Conservation (phyloP, 148 eudicot species). For the Heliamphora exappendiculata region DNA sequence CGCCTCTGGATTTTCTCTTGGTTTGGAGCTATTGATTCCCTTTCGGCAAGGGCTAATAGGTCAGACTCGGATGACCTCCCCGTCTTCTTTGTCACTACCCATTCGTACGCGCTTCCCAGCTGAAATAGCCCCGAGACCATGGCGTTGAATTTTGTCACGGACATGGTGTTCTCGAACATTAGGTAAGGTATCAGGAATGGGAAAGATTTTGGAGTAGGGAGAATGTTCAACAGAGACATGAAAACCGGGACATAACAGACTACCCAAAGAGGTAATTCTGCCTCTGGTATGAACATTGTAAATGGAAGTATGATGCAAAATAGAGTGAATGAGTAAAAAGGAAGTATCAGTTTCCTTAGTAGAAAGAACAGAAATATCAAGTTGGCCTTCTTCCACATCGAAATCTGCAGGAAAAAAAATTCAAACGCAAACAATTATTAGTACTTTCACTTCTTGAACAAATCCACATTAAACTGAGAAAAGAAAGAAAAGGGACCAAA, state of each 20-base stretch:
- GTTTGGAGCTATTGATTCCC: conserved; percentile 30
- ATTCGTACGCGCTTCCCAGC: conserved; percentile 61
- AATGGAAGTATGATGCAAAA: conserved; percentile 61
- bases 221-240: conserved; percentile 48
- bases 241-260: conserved; percentile 51
- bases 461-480: not conserved
- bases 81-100: conserved; percentile 69
- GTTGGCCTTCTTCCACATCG: conserved; percentile 49
- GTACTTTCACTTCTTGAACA: not conserved
- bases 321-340: conserved; percentile 62
- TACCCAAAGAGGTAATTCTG: conserved; percentile 56
- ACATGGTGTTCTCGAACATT: conserved; percentile 67
- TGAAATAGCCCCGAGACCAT: conserved; percentile 64
- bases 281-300: conserved; percentile 66
- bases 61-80: conserved; percentile 62
- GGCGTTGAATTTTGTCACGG: conserved; percentile 66
- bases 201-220: conserved; percentile 54
- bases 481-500: not conserved
- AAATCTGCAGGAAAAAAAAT: conserved; percentile 37
- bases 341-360: conserved; percentile 55
- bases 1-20: conserved; percentile 46
- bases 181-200: conserved; percentile 62
- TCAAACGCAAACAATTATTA: not conserved
- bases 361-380: conserved; percentile 61
- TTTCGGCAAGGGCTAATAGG: conserved; percentile 42